phyloP scores from a whole-genome alignment of 768 basidiomycete genomes.

The Hygrophorus russula region DNA sequence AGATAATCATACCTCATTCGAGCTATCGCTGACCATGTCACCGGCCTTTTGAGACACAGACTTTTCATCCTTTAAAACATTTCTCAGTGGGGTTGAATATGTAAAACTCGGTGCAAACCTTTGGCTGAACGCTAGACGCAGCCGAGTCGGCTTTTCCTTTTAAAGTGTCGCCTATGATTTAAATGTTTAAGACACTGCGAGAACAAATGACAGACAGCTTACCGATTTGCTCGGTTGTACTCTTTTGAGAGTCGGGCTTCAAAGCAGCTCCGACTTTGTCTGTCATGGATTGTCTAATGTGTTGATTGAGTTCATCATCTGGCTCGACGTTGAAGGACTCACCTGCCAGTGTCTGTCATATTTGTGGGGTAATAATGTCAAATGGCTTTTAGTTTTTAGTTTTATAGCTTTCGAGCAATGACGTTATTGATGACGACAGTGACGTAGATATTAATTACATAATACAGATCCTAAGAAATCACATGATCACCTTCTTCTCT shows the following conservation, averaged over 20 bases:
- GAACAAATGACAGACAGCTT: no score
- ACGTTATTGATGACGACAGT: no score
- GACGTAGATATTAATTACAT: slow-evolving; percentile 11
- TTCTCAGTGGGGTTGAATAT: no score
- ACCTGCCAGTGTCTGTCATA: background rate
- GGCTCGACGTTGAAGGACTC: background rate
- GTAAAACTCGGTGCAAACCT: slow-evolving; percentile 20
- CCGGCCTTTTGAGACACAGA: slow-evolving; percentile 36
- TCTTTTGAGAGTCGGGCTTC: slow-evolving; percentile 55
- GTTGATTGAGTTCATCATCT: background rate
- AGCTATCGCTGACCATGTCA: slow-evolving; percentile 36
- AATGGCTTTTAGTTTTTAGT: no score
- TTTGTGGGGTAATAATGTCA: no score
- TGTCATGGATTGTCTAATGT: slow-evolving; percentile 27
- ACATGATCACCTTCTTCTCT: slow-evolving; percentile 19
- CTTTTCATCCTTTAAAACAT: slow-evolving; percentile 35
- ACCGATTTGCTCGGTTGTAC: slow-evolving; percentile 36
- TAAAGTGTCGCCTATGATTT: slow-evolving; percentile 35
- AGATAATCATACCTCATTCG: slow-evolving; percentile 22
- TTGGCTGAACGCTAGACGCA: slow-evolving; percentile 38
- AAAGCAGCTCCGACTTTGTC: slow-evolving; percentile 41
- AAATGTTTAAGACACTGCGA: no score
- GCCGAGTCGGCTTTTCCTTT: slow-evolving; percentile 37
- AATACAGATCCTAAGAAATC: slow-evolving; percentile 14
- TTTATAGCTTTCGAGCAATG: no score